Conservation (phyloP, 2,329 filamentous ascomycete species). For the Diaporthe amygdali region DNA sequence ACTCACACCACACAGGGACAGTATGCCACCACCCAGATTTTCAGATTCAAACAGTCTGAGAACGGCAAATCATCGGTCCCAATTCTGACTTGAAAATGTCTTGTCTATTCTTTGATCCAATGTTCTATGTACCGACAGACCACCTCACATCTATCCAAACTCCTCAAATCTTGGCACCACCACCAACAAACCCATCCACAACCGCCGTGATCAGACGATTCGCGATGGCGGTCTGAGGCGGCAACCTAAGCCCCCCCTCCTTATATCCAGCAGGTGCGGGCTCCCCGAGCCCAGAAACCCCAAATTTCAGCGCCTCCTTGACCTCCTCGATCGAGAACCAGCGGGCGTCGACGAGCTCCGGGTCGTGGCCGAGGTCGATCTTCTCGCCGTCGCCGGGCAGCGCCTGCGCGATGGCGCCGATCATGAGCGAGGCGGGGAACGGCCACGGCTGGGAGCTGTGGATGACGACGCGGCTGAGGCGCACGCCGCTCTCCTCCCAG, state of each 20-base stretch:
- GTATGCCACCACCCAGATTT: no score
- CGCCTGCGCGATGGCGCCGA: slow-evolving; percentile 86
- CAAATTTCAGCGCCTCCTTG: slow-evolving; percentile 71
- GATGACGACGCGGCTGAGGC: slow-evolving; percentile 77
- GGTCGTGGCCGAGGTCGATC: slow-evolving; percentile 85
- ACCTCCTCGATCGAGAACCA: slow-evolving; percentile 90
- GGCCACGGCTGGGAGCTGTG: slow-evolving; percentile 90
- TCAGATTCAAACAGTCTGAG: no score
- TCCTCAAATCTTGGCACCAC: slow-evolving; percentile 55
- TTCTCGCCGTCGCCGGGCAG: slow-evolving; percentile 75
- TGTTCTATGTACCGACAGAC: not conserved
- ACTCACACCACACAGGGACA: no score
- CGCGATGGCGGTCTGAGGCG: slow-evolving; percentile 88
- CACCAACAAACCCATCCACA: slow-evolving; percentile 72
- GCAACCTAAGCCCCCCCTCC: slow-evolving; percentile 79
- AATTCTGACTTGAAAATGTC: slow-evolving; percentile 6
- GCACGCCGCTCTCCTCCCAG: slow-evolving; percentile 84
- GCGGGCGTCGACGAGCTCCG: slow-evolving; percentile 85
- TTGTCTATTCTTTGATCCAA: not conserved
- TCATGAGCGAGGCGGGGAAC: slow-evolving; percentile 85
- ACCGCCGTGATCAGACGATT: slow-evolving; percentile 86
- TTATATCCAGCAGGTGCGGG: slow-evolving; percentile 69
- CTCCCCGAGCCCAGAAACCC: slow-evolving; percentile 72
- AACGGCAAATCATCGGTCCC: no score
- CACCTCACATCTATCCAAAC: not conserved